phyloP scores from a whole-genome alignment of 1,284 basidiomycete species.

The Cryptococcus sp. region DNA sequence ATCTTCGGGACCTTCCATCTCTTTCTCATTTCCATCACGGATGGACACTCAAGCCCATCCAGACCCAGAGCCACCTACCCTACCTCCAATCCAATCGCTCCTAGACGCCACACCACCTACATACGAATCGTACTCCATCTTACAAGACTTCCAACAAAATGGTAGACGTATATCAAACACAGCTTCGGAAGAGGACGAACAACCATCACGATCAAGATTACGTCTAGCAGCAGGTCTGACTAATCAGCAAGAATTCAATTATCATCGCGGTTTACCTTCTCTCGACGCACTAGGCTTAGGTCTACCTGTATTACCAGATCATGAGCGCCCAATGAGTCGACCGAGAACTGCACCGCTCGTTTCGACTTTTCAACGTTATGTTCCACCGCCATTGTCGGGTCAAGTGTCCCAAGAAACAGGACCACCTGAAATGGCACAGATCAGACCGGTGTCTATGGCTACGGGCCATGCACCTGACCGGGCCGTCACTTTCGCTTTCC shows the following conservation, averaged over 20 bases:
- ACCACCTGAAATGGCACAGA: not conserved
- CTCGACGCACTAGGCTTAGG: conserved; percentile 36
- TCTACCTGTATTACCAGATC: conserved; percentile 29
- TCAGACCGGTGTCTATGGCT: not conserved
- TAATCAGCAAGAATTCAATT: conserved; percentile 1
- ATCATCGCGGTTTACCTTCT: conserved; percentile 20
- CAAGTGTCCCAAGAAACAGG: not conserved
- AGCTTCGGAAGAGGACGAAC: conserved; percentile 38
- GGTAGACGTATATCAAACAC: conserved; percentile 35
- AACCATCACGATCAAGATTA: conserved; percentile 25
- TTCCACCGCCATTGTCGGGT: conserved; percentile 11
- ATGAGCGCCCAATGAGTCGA: conserved; percentile 12
- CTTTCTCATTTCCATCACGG: conserved; percentile 31
- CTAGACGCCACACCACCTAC: conserved; percentile 4
- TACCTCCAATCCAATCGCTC: conserved; percentile 8
- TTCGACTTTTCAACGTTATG: conserved; percentile 13
- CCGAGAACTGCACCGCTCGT: conserved; percentile 27
- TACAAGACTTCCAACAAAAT: conserved; percentile 17
- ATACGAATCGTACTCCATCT: conserved; percentile 14
- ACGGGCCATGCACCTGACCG: not conserved
- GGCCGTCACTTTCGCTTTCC: too few relatives aligned
- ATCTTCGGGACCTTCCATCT: conserved; percentile 10
- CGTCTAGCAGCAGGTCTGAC: conserved; percentile 1
- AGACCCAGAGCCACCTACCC: conserved; percentile 4
- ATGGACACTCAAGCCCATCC: conserved; percentile 1